Percentiles rank a stretch among this genome's conserved stretches.
Evolutionary conservation across 2,329 filamentous ascomycete species (phyloP).

Genomic region (Pseudocercospora cruenta): DNA sequence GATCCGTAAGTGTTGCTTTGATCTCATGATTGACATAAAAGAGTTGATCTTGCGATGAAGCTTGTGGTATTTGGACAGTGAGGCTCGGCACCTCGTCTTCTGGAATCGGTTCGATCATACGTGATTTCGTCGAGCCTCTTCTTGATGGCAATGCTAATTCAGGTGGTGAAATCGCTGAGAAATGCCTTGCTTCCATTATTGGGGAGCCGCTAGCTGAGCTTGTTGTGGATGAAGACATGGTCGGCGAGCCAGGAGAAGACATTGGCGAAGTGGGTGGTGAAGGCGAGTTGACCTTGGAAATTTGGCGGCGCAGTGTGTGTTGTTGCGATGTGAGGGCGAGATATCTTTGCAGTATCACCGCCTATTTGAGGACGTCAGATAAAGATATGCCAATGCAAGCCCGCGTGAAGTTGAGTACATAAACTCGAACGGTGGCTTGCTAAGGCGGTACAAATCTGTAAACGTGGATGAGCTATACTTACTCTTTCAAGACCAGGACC

Average conservation of each 20-base stretch:
- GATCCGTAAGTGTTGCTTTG: slow-evolving; percentile 57
- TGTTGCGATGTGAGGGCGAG: slow-evolving; percentile 36
- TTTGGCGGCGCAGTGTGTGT: neutral
- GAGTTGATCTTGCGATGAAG: slow-evolving; percentile 42
- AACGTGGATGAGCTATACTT: neutral
- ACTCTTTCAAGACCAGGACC: neutral
- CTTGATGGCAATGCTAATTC: slow-evolving; percentile 26
- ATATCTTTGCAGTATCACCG: slow-evolving; percentile 34
- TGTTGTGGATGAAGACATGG: slow-evolving; percentile 31
- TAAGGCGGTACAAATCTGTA: neutral
- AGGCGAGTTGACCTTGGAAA: slow-evolving; percentile 28
- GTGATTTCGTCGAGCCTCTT: slow-evolving; percentile 19
- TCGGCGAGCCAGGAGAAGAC: slow-evolving; percentile 17
- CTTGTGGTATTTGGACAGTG: slow-evolving; percentile 15
- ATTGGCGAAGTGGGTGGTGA: slow-evolving; percentile 20
- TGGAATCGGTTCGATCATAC: slow-evolving; percentile 30
- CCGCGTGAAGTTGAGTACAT: neutral
- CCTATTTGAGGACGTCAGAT: slow-evolving; percentile 12
- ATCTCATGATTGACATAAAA: slow-evolving; percentile 57
- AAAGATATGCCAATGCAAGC: slow-evolving; percentile 7
- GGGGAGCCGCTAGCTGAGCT: slow-evolving; percentile 31
- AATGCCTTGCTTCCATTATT: slow-evolving; percentile 18
- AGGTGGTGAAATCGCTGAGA: slow-evolving; percentile 36
- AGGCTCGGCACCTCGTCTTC: slow-evolving; percentile 24
- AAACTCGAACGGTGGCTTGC: neutral